A percentile compares a stretch with the other conserved stretches of the same genome.
These are phyloP conservation scores for Colletotrichum destructivum DNA, from an alignment of 2,329 filamentous ascomycete genomes.

Conservation along the genomic window DNA sequence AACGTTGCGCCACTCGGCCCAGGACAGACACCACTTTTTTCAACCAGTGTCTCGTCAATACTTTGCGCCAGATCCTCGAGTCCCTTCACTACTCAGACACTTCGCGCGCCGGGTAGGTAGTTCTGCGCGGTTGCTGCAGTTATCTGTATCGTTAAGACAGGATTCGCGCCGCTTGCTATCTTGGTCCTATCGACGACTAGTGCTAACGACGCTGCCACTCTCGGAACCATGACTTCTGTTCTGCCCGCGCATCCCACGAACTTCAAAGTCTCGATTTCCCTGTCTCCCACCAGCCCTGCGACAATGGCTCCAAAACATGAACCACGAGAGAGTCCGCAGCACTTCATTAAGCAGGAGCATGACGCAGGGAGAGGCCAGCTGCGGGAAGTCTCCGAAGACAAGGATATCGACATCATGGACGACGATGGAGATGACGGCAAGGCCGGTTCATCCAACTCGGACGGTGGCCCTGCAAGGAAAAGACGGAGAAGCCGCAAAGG, in stretches of 20 bases:
- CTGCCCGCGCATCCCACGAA: constrained; percentile 57
- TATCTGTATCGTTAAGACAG: constrained; percentile 29
- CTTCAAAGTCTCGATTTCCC: constrained; percentile 55
- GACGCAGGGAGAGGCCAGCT: constrained; percentile 57
- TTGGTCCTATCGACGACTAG: constrained; percentile 21
- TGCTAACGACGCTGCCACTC: background rate
- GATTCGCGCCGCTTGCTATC: constrained; percentile 10
- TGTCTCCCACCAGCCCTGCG: constrained; percentile 56
- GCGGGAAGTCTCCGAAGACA: constrained; percentile 60
- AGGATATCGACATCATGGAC: constrained; percentile 59
- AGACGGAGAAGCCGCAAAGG: constrained; percentile 82
- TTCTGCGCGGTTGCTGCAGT: constrained; percentile 12
- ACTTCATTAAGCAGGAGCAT: constrained; percentile 58
- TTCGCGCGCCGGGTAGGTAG: background rate
- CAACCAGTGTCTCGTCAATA: background rate
- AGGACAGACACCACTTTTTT: background rate
- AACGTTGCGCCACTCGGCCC: constrained; percentile 14
- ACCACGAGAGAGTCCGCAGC: constrained; percentile 54
- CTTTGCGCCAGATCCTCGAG: background rate
- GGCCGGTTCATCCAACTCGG: constrained; percentile 67
- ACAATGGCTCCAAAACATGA: constrained; percentile 61
- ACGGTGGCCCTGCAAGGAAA: constrained; percentile 71
- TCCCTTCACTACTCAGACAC: background rate
- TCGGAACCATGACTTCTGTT: constrained; percentile 58
- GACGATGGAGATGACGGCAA: constrained; percentile 58